Percentiles rank a stretch among this genome's conserved stretches.
phyloP scores from a whole-genome alignment of 1,139 yeast species.

The Zhuliangozyma blackwelliae region DNA sequence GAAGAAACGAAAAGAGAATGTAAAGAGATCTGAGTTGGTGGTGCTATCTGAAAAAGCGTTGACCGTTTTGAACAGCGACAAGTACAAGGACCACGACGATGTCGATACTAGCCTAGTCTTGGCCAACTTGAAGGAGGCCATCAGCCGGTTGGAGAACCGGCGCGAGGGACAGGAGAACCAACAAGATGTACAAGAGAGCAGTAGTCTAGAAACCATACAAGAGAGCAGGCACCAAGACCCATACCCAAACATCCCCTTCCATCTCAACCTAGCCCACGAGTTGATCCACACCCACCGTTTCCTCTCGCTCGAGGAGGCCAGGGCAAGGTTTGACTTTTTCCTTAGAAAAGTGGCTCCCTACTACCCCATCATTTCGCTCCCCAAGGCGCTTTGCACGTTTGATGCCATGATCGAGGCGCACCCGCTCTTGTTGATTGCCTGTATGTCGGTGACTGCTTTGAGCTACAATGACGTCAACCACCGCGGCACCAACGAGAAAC shows the following conservation, averaged over 20 bases:
- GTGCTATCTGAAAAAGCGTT: too few species aligned
- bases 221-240: constrained; percentile 2
- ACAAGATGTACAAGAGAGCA: too few species aligned
- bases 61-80: too few species aligned
- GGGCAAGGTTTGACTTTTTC: constrained; percentile 31
- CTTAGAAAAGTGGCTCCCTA: constrained; percentile 35
- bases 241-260: constrained; percentile 36
- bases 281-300: constrained; percentile 23
- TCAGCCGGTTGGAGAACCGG: too few species aligned
- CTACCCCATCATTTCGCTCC: constrained; percentile 47
- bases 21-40: constrained; percentile 1
- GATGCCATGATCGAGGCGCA: constrained; percentile 35
- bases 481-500: constrained; percentile 18
- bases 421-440: constrained; percentile 44
- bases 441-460: constrained; percentile 46
- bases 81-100: too few species aligned
- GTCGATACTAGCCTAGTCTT: too few species aligned
- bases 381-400: constrained; percentile 28
- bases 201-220: too few species aligned
- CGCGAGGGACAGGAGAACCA: too few species aligned
- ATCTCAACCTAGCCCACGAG: constrained; percentile 38
- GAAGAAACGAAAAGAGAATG: constrained; percentile 11
- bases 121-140: too few species aligned
- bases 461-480: constrained; percentile 29
- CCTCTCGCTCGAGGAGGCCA: constrained; percentile 24